Conservation (phyloP, 176 grass and related monocot genomes). For the Secale cereale region DNA sequence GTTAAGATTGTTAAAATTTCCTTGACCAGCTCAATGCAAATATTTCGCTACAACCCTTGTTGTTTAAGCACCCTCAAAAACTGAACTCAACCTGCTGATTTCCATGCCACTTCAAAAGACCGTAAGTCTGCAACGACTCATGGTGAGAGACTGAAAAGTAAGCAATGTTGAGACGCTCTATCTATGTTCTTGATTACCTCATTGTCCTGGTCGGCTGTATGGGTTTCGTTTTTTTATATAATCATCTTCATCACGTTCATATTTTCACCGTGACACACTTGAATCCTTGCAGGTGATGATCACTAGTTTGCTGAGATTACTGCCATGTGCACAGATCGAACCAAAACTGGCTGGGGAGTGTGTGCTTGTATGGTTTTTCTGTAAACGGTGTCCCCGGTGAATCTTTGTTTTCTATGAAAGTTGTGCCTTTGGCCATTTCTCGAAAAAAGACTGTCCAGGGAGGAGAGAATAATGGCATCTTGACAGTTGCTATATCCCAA, state of each 20-base stretch:
- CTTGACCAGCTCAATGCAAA: no score
- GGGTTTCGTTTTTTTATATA: not conserved
- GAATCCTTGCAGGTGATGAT: not conserved
- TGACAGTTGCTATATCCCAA: no score
- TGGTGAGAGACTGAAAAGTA: not conserved
- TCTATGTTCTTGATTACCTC: not conserved
- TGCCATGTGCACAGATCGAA: not conserved
- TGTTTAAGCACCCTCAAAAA: no score
- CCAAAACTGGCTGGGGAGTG: not conserved
- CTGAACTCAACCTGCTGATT: no score
- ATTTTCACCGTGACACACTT: not conserved
- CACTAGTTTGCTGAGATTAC: not conserved
- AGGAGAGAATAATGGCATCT: not conserved
- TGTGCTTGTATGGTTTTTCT: no score
- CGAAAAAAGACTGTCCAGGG: no score
- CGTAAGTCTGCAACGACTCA: not conserved
- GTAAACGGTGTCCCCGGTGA: no score
- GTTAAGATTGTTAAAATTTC: no score
- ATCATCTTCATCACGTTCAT: not conserved
- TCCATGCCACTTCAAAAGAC: no score
- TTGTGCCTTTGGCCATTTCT: no score
- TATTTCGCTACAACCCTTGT: no score
- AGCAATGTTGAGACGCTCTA: not conserved
- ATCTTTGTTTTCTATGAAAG: no score
- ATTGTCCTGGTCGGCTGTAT: not conserved